Conservation (phyloP, 2,329 filamentous ascomycete genomes). For the Ophiocordyceps camponoti-leonardi region DNA sequence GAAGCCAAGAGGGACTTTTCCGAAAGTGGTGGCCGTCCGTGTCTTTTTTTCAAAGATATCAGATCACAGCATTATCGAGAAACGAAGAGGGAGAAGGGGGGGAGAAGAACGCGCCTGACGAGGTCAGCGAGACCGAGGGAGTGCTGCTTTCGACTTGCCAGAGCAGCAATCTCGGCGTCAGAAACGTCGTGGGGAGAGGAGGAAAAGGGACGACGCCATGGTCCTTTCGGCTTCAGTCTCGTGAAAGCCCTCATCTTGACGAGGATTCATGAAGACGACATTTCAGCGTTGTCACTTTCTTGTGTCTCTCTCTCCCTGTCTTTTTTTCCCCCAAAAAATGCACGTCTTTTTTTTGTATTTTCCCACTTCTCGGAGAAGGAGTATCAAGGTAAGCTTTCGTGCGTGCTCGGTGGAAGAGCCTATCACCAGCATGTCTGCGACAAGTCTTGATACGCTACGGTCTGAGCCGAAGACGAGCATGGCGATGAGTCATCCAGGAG, state of each 20-base stretch:
- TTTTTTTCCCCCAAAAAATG: too few species aligned
- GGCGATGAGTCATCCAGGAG: too few species aligned
- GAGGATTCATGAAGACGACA: conserved; percentile 1
- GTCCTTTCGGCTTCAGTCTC: not conserved
- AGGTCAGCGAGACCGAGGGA: conserved; percentile 74
- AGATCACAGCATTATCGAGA: not conserved
- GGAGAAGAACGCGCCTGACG: conserved; percentile 45
- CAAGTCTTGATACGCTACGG: not conserved
- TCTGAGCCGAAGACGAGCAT: too few species aligned
- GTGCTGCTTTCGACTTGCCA: conserved; percentile 65
- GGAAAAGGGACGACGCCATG: not conserved
- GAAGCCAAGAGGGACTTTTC: conserved; percentile 67
- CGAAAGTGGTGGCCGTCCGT: conserved; percentile 71
- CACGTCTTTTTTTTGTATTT: too few species aligned
- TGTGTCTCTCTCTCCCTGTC: not conserved
- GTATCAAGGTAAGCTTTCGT: not conserved
- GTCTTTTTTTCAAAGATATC: conserved; percentile 19
- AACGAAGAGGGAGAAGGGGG: not conserved
- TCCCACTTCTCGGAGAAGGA: too few species aligned
- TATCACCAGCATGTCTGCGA: not conserved
- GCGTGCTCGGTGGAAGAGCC: not conserved
- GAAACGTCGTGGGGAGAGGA: conserved; percentile 20
- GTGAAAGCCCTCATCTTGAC: not conserved
- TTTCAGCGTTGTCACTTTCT: not conserved
- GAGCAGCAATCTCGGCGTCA: conserved; percentile 60